Percentiles rank a stretch among this genome's conserved stretches.
Evolutionary conservation across 73 alveolate genomes (phyloP).

Genomic region (Paramecium caudatum): DNA sequence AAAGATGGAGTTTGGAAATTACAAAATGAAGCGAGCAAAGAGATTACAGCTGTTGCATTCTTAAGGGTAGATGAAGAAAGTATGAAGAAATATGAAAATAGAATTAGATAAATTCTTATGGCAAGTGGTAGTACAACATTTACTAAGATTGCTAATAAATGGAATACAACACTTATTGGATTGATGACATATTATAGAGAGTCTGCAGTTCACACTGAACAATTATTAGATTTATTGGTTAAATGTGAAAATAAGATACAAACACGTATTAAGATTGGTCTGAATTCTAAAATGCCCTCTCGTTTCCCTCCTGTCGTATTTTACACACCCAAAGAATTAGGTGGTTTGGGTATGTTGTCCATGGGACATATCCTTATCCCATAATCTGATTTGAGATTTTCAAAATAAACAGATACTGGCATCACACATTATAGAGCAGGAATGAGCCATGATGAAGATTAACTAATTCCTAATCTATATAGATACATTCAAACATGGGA

Average conservation of each 20-base stretch:
- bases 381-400: slow-evolving; percentile 98
- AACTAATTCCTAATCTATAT: slow-evolving; percentile 99
- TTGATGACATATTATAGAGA: slow-evolving; percentile 99
- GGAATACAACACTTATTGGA: slow-evolving; percentile 99
- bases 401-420: slow-evolving; percentile 99
- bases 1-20: slow-evolving; percentile 99
- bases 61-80: slow-evolving; percentile 99
- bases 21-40: slow-evolving; percentile 99
- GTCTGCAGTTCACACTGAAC: slow-evolving; percentile 99
- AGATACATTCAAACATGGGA: slow-evolving; percentile 99
- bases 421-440: slow-evolving; percentile 99
- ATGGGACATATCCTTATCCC: slow-evolving; percentile 99
- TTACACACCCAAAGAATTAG: slow-evolving; percentile 93
- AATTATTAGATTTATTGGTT: slow-evolving; percentile 98
- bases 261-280: slow-evolving; percentile 99
- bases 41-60: slow-evolving; percentile 99
- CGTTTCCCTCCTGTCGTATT: slow-evolving; percentile 99
- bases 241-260: slow-evolving; percentile 97
- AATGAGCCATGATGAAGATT: slow-evolving; percentile 99
- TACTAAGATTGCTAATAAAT: slow-evolving; percentile 99
- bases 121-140: slow-evolving; percentile 99
- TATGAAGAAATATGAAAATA: slow-evolving; percentile 97
- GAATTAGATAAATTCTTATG: slow-evolving; percentile 98
- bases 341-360: slow-evolving; percentile 91
- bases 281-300: slow-evolving; percentile 99